Percentiles rank a stretch among this genome's conserved stretches.
Evolutionary conservation across 768 basidiomycete genomes (phyloP).

Genomic region (Phaffia australis): DNA sequence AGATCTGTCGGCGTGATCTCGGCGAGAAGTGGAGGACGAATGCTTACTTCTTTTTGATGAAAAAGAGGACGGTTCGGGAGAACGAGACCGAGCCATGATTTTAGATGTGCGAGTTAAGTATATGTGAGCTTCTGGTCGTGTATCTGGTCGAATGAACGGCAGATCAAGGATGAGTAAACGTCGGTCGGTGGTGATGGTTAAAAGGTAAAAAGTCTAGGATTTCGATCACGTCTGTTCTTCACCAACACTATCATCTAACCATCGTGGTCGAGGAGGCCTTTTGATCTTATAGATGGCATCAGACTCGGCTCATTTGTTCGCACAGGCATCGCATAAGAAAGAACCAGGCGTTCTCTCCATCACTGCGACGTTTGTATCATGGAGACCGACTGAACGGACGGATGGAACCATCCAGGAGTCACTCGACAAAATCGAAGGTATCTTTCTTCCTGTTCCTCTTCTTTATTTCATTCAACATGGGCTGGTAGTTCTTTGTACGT

Average conservation of each 20-base stretch:
- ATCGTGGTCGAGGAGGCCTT: too few relatives aligned
- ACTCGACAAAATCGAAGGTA: slow-evolving; percentile 44
- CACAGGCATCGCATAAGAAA: slow-evolving; percentile 71
- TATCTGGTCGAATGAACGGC: too few relatives aligned
- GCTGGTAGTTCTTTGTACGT: slow-evolving; percentile 49
- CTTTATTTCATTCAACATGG: neutral
- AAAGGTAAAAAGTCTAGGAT: too few relatives aligned
- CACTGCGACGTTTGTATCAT: slow-evolving; percentile 60
- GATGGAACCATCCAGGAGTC: slow-evolving; percentile 34
- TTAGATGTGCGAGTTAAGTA: too few relatives aligned
- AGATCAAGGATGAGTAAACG: too few relatives aligned
- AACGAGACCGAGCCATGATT: slow-evolving; percentile 18
- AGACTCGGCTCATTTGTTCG: neutral
- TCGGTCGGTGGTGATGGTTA: too few relatives aligned
- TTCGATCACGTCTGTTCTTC: too few relatives aligned
- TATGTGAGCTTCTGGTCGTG: too few relatives aligned
- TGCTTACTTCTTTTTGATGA: slow-evolving; percentile 17
- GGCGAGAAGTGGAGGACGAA: neutral
- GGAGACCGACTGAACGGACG: slow-evolving; percentile 54
- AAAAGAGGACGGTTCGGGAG: slow-evolving; percentile 12
- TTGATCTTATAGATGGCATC: too few relatives aligned
- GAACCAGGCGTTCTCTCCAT: slow-evolving; percentile 61
- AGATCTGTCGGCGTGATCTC: slow-evolving; percentile 7
- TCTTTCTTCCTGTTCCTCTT: slow-evolving; percentile 36
- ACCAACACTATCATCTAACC: too few relatives aligned